Base-by-base conservation (phyloP, 805 yeast species). In the Jamesozyma gamospora region DNA sequence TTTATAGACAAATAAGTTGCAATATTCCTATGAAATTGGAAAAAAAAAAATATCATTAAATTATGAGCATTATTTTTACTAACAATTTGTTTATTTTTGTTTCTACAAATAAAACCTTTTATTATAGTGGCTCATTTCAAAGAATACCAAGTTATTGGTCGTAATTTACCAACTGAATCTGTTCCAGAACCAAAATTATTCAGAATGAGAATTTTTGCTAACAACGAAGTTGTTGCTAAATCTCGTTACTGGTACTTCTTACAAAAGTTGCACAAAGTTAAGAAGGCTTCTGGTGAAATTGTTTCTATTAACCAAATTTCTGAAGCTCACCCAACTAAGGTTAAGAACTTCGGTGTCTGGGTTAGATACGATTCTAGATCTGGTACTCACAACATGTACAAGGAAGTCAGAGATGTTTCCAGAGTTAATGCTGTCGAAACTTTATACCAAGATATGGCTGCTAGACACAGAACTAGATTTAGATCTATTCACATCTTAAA, bases 331-430 rank as follows among this genome's bases (percentile, higher is more conserved):
- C 97, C 98, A 74, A 85, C 95, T 74, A 88, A 85, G 79, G 97
- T 92, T 67, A 92, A 92, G 88, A 92, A 88, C 85, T 92, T 88
- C 69, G 98, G 96, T 78, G 71, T 92, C 77, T 92, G 99, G 99
- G 83, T 92, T 71, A 88, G 98, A 79, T 92, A 92, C 84, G 98
- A 92, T 70, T 92, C 99, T 56, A 94, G 99, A 83, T 92, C 98
- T 59, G 99, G 99, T 77, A 88, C 95, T 66, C 98, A 92, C 94
- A 92, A 92, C 94, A 92, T 92, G 96, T 92, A 92, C 96, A 92
- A 92, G 81, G 99, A 92, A 79, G 85, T 86, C 92, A 87, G 98
- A 75, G 98, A 90, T 64, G 94, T 90, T 62, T 74, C 96, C 78
- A 92, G 99, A 79, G 94, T 87, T 53, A 95, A 85, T 71, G 98